Base-by-base conservation (phyloP, 768 basidiomycete genomes). In the Vararia minispora region DNA sequence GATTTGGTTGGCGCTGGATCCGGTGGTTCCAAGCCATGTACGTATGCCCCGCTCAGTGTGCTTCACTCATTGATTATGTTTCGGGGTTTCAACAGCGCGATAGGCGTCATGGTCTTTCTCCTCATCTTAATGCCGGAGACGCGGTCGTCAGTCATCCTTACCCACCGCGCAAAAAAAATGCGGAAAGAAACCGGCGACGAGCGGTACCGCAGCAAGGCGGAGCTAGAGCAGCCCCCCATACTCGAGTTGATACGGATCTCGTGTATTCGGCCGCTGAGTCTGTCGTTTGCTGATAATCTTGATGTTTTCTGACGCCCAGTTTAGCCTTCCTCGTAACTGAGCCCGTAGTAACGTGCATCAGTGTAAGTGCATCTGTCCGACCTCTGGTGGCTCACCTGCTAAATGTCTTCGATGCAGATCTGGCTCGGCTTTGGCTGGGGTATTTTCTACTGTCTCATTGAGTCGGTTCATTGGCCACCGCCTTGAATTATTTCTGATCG, bases 381-480 rank as follows among this genome's bases (percentile, higher is more conserved):
- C 22, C 30, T 14, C 11, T 2, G 22, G 18, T 2, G 21, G 11
- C 14, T 4, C 11, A 8, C 6, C 6, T n/a, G 3, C 18, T 23
- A 4, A 28, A 9, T 18, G 9, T 31, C 13, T 3, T 31, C 1
- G 16, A 11, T 22, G 13, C 54, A 83, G 77, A 51, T 80, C n/a
- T 80, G 78, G 79, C 58, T 76, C 22, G 75, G 76, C 37, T 76
- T 88, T 42, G 68, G 71, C 0, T 89, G 85, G 84, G 85, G 85
- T 0, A 71, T 85, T 4, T 54, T 79, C 16, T 89, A 72, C 49
- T 76, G 73, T 37, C 59, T 86, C 52, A 63, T 83, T 21, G 72
- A 73, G 75, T 78, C 48, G 29, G 47, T 39, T 26, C 24, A n/a
- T 35, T 28, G 10, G 18, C n/a, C 41, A 11, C 18, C 24, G 17